Percentiles rank a stretch among this genome's conserved stretches.
phyloP scores from a whole-genome alignment of 768 basidiomycete species.

The Termitomyces eurrhizus region DNA sequence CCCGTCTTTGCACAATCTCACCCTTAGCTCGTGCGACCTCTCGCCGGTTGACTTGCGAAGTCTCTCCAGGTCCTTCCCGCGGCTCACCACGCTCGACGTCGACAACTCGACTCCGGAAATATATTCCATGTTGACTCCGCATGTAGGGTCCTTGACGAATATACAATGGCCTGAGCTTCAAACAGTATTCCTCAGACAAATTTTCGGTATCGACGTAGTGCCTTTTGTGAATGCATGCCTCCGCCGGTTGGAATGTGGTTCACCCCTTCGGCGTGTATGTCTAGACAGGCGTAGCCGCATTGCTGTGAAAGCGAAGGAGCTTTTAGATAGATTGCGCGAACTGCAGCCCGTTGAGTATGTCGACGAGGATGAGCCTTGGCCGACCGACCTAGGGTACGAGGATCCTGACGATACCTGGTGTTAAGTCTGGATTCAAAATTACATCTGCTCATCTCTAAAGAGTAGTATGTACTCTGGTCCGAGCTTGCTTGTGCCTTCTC shows the following conservation, averaged over 20 bases:
- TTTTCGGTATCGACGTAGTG: conserved; percentile 27
- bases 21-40: conserved; percentile 31
- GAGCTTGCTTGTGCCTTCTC: not conserved
- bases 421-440: not conserved
- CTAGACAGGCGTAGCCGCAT: conserved; percentile 36
- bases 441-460: not conserved
- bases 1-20: conserved; percentile 29
- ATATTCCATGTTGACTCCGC: conserved; percentile 25
- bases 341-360: conserved; percentile 26
- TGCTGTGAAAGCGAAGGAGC: conserved; percentile 26
- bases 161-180: conserved; percentile 32
- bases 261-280: conserved; percentile 20
- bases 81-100: conserved; percentile 27
- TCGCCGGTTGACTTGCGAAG: conserved; percentile 26
- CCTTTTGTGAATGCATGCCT: conserved; percentile 29
- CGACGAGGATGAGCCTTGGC: conserved; percentile 28
- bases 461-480: not conserved
- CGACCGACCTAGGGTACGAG: conserved; percentile 32
- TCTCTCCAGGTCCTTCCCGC: conserved; percentile 32
- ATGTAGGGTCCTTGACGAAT: not conserved
- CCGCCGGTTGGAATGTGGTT: conserved; percentile 17
- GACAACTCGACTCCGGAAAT: conserved; percentile 30
- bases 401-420: conserved; percentile 29
- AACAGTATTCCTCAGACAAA: conserved; percentile 28
- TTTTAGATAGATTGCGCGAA: conserved; percentile 25